These are phyloP conservation scores for Aspergillus glaucus DNA, from an alignment of 2,329 filamentous ascomycete genomes.

Conservation along the genomic window DNA sequence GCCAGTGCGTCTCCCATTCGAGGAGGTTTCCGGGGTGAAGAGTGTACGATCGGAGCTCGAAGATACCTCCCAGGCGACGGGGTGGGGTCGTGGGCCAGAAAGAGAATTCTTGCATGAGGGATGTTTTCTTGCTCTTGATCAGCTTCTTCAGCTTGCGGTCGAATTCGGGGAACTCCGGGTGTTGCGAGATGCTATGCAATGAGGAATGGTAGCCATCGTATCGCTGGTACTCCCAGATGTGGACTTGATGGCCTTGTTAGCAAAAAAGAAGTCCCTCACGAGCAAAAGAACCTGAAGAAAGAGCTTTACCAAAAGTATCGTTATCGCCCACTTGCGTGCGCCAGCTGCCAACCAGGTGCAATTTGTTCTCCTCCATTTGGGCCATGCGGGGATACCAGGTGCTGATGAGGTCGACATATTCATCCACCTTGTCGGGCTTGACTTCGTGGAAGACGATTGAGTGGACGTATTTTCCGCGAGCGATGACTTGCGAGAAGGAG, in stretches of 20 bases:
- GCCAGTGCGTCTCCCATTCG: constrained; percentile 99
- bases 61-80: constrained; percentile 81
- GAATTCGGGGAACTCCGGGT: constrained; percentile 78
- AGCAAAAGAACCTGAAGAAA: neutral
- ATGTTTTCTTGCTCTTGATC: constrained; percentile 76
- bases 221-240: constrained; percentile 99
- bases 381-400: constrained; percentile 91
- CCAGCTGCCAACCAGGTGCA: constrained; percentile 96
- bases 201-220: constrained; percentile 95
- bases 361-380: constrained; percentile 76
- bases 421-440: constrained; percentile 89
- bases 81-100: constrained; percentile 97
- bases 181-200: constrained; percentile 72
- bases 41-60: constrained; percentile 94
- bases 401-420: constrained; percentile 85
- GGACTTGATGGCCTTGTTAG: constrained; percentile 58
- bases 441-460: constrained; percentile 96
- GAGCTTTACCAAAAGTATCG: constrained; percentile 78
- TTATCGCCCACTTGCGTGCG: constrained; percentile 95
- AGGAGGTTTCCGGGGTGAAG: constrained; percentile 91
- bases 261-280: constrained; percentile 1
- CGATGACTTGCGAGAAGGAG: constrained; percentile 90
- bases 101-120: constrained; percentile 98
- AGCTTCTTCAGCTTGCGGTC: constrained; percentile 78
- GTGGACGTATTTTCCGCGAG: constrained; percentile 95